Conservation (phyloP, 768 basidiomycete genomes). For the Mycena filopes region DNA sequence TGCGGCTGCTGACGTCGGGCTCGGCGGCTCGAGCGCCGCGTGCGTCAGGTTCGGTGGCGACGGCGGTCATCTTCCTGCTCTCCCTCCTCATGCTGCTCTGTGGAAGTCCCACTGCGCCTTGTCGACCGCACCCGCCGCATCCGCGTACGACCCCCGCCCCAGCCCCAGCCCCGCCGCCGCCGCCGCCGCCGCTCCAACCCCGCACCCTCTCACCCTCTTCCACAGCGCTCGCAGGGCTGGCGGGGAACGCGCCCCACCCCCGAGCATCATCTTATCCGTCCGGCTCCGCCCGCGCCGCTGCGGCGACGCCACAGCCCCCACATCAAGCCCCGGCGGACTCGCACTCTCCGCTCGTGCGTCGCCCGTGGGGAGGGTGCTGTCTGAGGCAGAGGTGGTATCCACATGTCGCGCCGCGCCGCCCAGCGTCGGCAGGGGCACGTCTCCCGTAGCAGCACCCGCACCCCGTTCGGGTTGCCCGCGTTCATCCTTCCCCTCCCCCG, state of each 20-base stretch:
- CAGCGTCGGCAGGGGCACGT: slow-evolving; percentile 45
- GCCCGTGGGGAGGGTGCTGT: too few relatives aligned
- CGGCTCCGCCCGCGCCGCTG: slow-evolving; percentile 51
- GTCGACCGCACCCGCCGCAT: too few relatives aligned
- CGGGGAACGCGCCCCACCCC: slow-evolving; percentile 39
- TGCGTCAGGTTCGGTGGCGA: too few relatives aligned
- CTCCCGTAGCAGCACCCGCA: too few relatives aligned
- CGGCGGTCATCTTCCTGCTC: neutral
- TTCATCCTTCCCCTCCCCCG: too few relatives aligned
- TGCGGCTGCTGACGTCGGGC: slow-evolving; percentile 5
- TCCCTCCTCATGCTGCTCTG: neutral
- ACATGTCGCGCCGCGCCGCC: slow-evolving; percentile 49
- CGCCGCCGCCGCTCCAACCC: slow-evolving; percentile 19
- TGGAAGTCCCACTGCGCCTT: too few relatives aligned
- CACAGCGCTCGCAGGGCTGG: slow-evolving; percentile 20
- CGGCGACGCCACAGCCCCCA: slow-evolving; percentile 38
- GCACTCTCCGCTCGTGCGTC: slow-evolving; percentile 26
- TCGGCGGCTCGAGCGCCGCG: slow-evolving; percentile 12
- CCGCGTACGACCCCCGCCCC: too few relatives aligned
- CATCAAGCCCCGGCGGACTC: slow-evolving; percentile 35
- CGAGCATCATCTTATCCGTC: slow-evolving; percentile 68
- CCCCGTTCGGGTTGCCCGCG: too few relatives aligned
- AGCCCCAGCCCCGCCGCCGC: slow-evolving; percentile 6
- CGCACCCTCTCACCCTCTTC: slow-evolving; percentile 8
- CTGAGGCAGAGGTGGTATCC: slow-evolving; percentile 37